A percentile compares a stretch with the other conserved stretches of the same genome.
Evolutionary conservation across 257 asterid genomes (phyloP).

Genomic region (Jaltomata sinuosa): DNA sequence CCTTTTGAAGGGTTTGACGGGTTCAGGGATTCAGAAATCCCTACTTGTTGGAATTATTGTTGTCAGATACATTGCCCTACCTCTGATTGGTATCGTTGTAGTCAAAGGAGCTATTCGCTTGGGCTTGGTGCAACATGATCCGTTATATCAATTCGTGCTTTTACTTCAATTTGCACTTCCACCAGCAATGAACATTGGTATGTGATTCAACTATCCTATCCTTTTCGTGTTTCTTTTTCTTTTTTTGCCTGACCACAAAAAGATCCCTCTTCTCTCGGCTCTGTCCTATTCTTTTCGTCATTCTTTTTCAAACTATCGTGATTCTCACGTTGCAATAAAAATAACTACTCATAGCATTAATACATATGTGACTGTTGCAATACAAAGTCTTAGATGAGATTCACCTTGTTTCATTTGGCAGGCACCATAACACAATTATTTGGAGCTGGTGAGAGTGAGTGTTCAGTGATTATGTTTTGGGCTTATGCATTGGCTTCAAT

Average conservation of each 20-base stretch:
- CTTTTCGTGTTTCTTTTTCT: neutral
- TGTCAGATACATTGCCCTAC: slow-evolving; percentile 59
- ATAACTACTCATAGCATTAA: neutral
- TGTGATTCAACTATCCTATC: neutral
- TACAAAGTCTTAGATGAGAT: neutral
- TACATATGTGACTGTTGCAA: neutral
- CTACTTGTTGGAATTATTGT: slow-evolving; percentile 43
- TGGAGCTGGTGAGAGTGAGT: slow-evolving; percentile 74
- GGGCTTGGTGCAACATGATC: slow-evolving; percentile 50
- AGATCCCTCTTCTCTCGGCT: neutral
- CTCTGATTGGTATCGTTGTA: slow-evolving; percentile 55
- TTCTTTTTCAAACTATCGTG: neutral
- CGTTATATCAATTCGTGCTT: slow-evolving; percentile 67
- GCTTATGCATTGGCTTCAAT: slow-evolving; percentile 61
- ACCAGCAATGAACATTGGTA: slow-evolving; percentile 92
- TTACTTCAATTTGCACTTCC: slow-evolving; percentile 79
- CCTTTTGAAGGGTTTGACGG: slow-evolving; percentile 64
- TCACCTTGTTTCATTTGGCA: slow-evolving; percentile 8
- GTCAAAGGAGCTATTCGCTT: slow-evolving; percentile 49
- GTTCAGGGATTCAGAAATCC: slow-evolving; percentile 43
- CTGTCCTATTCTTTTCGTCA: neutral
- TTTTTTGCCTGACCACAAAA: neutral
- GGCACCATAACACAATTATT: slow-evolving; percentile 75
- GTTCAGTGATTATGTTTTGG: slow-evolving; percentile 80
- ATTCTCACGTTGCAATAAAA: neutral